Percentiles rank a stretch among this genome's conserved stretches.
These are phyloP conservation scores for Pluteus cervinus DNA, from an alignment of 768 basidiomycete species.

Conservation along the genomic window DNA sequence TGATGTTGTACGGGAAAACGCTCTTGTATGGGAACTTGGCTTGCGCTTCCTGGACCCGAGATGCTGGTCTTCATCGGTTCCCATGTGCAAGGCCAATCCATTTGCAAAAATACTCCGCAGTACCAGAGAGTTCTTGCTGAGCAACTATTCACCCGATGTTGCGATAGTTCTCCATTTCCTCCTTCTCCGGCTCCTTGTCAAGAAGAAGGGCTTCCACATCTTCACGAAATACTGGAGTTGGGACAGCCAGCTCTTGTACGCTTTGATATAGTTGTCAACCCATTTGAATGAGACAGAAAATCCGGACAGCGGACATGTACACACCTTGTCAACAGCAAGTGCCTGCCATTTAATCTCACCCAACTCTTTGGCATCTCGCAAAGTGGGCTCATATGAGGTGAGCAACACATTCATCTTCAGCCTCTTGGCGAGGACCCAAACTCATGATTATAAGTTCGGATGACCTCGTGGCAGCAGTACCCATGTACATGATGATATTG, in stretches of 20 bases:
- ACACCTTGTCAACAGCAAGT: too few relatives aligned
- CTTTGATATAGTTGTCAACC: constrained; percentile 98
- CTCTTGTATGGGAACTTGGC: constrained; percentile 86
- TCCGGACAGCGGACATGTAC: too few relatives aligned
- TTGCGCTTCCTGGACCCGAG: constrained; percentile 64
- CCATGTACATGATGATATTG: constrained; percentile 95
- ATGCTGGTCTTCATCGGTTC: constrained; percentile 78
- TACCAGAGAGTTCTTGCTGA: constrained; percentile 55
- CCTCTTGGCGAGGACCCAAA: constrained; percentile 81
- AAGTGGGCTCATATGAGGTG: constrained; percentile 93
- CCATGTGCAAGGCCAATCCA: constrained; percentile 97
- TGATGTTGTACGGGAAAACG: constrained; percentile 51
- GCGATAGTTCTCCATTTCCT: constrained; percentile 88
- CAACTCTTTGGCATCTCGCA: constrained; percentile 85
- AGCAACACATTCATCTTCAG: constrained; percentile 95
- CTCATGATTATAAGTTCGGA: constrained; percentile 85
- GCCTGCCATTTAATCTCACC: constrained; percentile 96
- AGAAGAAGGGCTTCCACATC: constrained; percentile 87
- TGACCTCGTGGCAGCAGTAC: constrained; percentile 85
- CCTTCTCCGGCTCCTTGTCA: constrained; percentile 85
- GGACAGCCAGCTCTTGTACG: constrained; percentile 61
- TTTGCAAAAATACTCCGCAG: constrained; percentile 94
- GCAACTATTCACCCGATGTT: constrained; percentile 85
- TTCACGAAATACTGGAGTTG: constrained; percentile 72
- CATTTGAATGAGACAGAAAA: too few relatives aligned